A percentile compares a stretch with the other conserved stretches of the same genome.
Evolutionary conservation across 139 green algal species (phyloP).

Genomic region (Nannochloris sp.): DNA sequence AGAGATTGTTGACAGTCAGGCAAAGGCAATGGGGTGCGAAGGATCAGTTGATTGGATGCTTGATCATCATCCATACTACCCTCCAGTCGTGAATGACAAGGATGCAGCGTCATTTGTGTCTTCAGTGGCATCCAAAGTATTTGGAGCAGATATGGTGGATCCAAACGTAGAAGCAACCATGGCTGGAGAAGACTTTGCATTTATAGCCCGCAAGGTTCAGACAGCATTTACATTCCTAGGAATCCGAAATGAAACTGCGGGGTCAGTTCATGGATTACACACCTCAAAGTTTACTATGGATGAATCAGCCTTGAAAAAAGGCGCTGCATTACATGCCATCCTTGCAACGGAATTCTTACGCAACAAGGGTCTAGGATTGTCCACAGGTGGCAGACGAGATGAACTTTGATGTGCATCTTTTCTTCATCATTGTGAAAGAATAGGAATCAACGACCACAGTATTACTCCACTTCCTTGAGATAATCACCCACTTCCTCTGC

Average conservation of each 20-base stretch:
- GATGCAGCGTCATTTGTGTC: slow-evolving; percentile 37
- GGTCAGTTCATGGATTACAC: slow-evolving; percentile 58
- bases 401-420: not conserved
- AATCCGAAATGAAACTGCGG: slow-evolving; percentile 60
- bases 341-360: slow-evolving; percentile 50
- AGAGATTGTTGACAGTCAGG: slow-evolving; percentile 31
- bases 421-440: not conserved
- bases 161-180: slow-evolving; percentile 44
- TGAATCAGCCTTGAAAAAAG: slow-evolving; percentile 56
- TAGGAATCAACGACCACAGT: no score
- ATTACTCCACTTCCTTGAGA: slow-evolving; percentile 92
- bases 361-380: not conserved
- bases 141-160: slow-evolving; percentile 12
- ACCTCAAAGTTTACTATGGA: slow-evolving; percentile 64
- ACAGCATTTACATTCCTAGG: slow-evolving; percentile 71
- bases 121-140: slow-evolving; percentile 38
- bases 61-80: slow-evolving; percentile 57
- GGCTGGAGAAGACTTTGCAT: slow-evolving; percentile 80
- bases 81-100: slow-evolving; percentile 69
- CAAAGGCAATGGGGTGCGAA: slow-evolving; percentile 52
- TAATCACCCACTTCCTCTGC: slow-evolving; percentile 92
- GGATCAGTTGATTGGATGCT: slow-evolving; percentile 56
- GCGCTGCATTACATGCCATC: slow-evolving; percentile 59
- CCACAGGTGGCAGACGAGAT: not conserved
- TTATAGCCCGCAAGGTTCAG: slow-evolving; percentile 44